These are phyloP conservation scores for Fraxinus quadrangulata DNA, from an alignment of 257 asterid genomes.

Conservation along the genomic window DNA sequence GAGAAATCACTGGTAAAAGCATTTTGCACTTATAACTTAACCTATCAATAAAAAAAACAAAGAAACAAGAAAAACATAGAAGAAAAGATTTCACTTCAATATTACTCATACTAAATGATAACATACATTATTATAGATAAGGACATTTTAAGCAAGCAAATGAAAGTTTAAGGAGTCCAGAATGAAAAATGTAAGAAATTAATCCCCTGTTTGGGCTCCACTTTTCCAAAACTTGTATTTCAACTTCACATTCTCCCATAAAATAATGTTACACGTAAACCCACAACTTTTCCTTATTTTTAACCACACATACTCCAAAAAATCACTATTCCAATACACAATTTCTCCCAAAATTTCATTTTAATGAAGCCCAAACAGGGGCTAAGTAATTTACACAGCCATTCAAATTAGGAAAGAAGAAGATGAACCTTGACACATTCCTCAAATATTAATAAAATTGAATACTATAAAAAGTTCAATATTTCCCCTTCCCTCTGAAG, in stretches of 20 bases:
- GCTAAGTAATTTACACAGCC: no score
- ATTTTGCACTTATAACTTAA: background rate
- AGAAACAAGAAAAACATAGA: background rate
- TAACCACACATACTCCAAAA: no score
- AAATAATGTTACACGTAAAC: no score
- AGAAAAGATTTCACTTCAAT: background rate
- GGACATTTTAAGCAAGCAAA: background rate
- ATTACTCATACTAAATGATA: background rate
- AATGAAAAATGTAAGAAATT: constrained; percentile 8
- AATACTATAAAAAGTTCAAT: background rate
- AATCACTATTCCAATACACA: no score
- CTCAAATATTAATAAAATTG: constrained; percentile 1
- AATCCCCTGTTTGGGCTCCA: no score
- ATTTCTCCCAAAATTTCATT: no score
- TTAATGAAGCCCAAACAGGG: no score
- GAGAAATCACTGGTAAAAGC: background rate
- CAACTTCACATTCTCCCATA: no score
- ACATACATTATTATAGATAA: background rate
- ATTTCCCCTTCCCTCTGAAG: background rate
- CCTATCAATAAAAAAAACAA: constrained; percentile 6
- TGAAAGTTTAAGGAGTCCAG: constrained; percentile 8
- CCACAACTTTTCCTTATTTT: no score
- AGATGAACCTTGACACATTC: constrained; percentile 12
- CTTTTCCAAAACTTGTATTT: no score
- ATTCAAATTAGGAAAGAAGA: background rate